A percentile compares a stretch with the other conserved stretches of the same genome.
These are phyloP conservation scores for Cercospora nicotianae DNA, from an alignment of 2,329 filamentous ascomycete genomes.

Conservation along the genomic window DNA sequence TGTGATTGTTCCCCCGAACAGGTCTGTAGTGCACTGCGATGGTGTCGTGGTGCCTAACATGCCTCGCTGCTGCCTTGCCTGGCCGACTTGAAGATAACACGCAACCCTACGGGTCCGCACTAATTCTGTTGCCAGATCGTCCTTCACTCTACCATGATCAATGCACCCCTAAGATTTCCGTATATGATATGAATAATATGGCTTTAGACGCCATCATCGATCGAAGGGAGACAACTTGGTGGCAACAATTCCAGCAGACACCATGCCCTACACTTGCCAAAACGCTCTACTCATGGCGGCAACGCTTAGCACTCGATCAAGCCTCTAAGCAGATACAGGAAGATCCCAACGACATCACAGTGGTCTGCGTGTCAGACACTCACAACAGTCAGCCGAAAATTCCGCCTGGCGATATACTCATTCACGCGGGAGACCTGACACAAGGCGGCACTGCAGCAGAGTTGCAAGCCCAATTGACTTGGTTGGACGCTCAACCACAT, in stretches of 20 bases:
- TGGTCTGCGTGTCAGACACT: conserved; percentile 35
- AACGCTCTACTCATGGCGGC: not conserved
- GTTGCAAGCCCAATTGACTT: conserved; percentile 25
- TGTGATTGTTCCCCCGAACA: too few relatives aligned
- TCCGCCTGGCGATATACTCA: conserved; percentile 28
- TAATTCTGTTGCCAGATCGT: not conserved
- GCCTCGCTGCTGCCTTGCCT: not conserved
- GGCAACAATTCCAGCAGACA: not conserved
- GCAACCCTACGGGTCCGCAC: not conserved
- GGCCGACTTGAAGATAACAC: not conserved
- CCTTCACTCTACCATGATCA: too few relatives aligned
- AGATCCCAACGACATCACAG: not conserved
- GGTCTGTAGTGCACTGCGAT: not conserved
- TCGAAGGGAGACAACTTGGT: not conserved
- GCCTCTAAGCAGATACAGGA: not conserved
- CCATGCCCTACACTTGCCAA: not conserved
- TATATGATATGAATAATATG: not conserved
- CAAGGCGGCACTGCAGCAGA: conserved; percentile 23
- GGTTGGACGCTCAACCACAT: conserved; percentile 27
- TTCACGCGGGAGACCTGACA: conserved; percentile 32
- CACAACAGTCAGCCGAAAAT: conserved; percentile 24
- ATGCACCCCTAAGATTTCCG: too few relatives aligned
- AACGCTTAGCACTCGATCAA: not conserved
- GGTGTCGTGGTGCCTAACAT: not conserved
- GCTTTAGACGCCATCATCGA: not conserved